A percentile compares a stretch with the other conserved stretches of the same genome.
These are phyloP conservation scores for Bipolaris zeicola DNA, from an alignment of 2,329 filamentous ascomycete genomes.

Conservation along the genomic window DNA sequence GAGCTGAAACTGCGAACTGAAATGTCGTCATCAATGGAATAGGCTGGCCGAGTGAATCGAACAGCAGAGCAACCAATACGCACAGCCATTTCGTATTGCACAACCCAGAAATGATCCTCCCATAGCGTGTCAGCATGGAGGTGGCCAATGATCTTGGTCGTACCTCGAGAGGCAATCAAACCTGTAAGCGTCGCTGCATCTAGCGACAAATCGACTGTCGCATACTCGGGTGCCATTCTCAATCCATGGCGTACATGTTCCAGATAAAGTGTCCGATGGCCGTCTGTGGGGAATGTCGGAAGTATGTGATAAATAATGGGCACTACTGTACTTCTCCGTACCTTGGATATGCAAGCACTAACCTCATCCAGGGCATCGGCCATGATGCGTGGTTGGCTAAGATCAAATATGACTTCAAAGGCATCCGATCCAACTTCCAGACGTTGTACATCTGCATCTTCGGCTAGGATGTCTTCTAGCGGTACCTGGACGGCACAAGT, in stretches of 20 bases:
- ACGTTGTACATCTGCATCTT: constrained; percentile 65
- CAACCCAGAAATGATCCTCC: constrained; percentile 61
- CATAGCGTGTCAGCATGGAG: constrained; percentile 59
- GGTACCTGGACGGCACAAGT: constrained; percentile 71
- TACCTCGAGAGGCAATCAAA: constrained; percentile 59
- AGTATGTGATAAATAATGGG: constrained; percentile 52
- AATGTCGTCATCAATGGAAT: constrained; percentile 66
- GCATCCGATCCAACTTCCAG: constrained; percentile 71
- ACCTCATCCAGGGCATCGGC: constrained; percentile 50
- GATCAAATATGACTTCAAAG: constrained; percentile 65
- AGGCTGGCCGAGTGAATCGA: constrained; percentile 64
- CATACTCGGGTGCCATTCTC: constrained; percentile 65
- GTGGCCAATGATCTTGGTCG: constrained; percentile 67
- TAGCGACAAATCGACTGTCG: constrained; percentile 64
- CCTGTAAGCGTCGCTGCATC: constrained; percentile 58
- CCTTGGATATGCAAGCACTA: constrained; percentile 63
- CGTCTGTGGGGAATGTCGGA: constrained; percentile 31
- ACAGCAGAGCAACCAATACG: constrained; percentile 66
- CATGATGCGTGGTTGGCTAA: constrained; percentile 18
- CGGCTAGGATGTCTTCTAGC: constrained; percentile 61
- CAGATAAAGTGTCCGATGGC: constrained; percentile 54
- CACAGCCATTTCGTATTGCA: constrained; percentile 64
- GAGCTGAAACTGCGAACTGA: constrained; percentile 63
- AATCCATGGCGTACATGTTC: constrained; percentile 65
- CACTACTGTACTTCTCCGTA: constrained; percentile 66